Base-by-base conservation (phyloP, 2,329 filamentous ascomycete genomes). In the Pseudogymnoascus sp. region DNA sequence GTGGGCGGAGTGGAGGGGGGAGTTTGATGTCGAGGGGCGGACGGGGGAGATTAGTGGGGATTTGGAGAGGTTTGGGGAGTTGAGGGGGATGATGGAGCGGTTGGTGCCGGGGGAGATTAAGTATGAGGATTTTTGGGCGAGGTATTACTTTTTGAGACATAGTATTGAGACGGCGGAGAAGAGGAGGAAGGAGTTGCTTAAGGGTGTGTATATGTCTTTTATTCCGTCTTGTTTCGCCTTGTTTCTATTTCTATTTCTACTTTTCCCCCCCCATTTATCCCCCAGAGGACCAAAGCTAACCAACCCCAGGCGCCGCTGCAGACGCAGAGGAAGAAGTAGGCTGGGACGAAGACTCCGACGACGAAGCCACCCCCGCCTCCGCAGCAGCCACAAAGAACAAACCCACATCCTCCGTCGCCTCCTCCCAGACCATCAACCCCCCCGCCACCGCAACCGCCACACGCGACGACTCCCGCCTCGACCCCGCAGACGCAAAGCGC, bases 141-240 rank as follows among this genome's bases (percentile, higher is more conserved):
- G 94, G 63, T 99, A 99, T 76, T 97, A 97, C 75, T 99, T 96
- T 79, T 78, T 97, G 66, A 83, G 93, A 70, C 89, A 95, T 71
- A 91, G 94, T 14, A 89, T 99, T 66, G 93, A 97, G 78, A 92
- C 90, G 25, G 92, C 96, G 64, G 94, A 99, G 77, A 87, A 89
- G 71, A 86, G 91, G 74, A 83, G 94, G 74, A 87, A 89, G 69
- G 94, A 99, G 75, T 82, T 99, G 63, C 79, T 99, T 21, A 95
- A 96, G 77, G 93, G 93, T 96, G 79, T 66, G 82, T 63, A 53
- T 59, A 21, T 28, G 40, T 38, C 5, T 42, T 44, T 65, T 63
- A 62, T 33, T 33, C 40, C 23, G 23, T 23, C 23, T 23, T 40
- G 23, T 5, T 16, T 18, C 59, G 42, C 38, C 31, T 53, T 25